Conservation (phyloP, 768 basidiomycete species). For the Boletus bicolor region DNA sequence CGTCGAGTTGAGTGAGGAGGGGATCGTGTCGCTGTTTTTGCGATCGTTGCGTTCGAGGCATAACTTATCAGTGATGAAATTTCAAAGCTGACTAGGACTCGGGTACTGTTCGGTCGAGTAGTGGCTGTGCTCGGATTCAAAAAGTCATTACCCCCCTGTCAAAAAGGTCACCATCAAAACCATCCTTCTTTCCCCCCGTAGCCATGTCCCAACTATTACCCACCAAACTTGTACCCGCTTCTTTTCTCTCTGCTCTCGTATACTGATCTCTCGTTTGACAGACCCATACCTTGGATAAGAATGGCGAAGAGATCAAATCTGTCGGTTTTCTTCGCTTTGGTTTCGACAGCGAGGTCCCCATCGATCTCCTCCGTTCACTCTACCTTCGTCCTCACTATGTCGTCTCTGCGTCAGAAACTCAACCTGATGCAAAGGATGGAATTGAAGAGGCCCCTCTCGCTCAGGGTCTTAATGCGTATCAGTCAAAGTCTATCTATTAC, state of each 20-base stretch:
- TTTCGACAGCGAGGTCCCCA: conserved; percentile 80
- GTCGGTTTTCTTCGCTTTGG: conserved; percentile 88
- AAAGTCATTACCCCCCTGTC: neutral
- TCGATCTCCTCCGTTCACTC: conserved; percentile 80
- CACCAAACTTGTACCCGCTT: conserved; percentile 14
- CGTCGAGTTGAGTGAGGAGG: conserved; percentile 76
- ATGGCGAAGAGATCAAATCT: conserved; percentile 67
- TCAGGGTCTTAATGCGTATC: conserved; percentile 49
- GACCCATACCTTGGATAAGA: conserved; percentile 69
- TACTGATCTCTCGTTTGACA: conserved; percentile 27
- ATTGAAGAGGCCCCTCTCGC: conserved; percentile 39
- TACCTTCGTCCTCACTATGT: conserved; percentile 84
- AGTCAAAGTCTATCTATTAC: conserved; percentile 85
- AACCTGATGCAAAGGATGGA: conserved; percentile 37
- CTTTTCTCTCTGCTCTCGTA: neutral
- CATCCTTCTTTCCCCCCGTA: neutral
- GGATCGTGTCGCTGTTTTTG: conserved; percentile 80
- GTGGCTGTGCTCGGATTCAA: conserved; percentile 9
- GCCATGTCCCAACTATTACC: conserved; percentile 25
- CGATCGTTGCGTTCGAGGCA: conserved; percentile 63
- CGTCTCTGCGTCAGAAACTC: conserved; percentile 37
- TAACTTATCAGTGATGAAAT: conserved; percentile 27
- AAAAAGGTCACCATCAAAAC: neutral
- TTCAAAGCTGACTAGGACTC: neutral
- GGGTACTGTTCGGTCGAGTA: neutral